Conservation (phyloP, 1,139 yeast species). For the Candida labiduridarum region DNA sequence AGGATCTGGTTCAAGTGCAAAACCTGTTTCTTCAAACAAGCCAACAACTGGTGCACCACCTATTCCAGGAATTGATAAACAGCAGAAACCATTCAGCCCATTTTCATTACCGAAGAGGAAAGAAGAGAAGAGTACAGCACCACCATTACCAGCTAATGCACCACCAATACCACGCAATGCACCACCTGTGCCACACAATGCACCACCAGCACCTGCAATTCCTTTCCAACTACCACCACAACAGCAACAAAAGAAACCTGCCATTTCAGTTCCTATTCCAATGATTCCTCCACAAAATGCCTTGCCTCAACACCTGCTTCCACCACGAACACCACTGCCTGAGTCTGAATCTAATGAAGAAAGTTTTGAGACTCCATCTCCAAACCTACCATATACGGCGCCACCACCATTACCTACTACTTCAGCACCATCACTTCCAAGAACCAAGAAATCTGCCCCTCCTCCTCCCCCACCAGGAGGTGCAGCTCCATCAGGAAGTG, state of each 20-base stretch:
- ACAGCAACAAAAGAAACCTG: neutral
- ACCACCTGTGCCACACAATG: conserved; percentile 16
- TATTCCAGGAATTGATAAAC: conserved; percentile 6
- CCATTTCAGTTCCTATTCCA: conserved; percentile 5
- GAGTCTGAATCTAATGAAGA: conserved; percentile 2
- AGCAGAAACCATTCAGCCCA: conserved; percentile 5
- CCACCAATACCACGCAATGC: conserved; percentile 17
- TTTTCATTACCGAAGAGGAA: conserved; percentile 14
- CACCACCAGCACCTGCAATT: conserved; percentile 17
- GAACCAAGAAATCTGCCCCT: conserved; percentile 29
- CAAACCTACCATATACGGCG: conserved; percentile 15
- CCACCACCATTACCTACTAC: conserved; percentile 23
- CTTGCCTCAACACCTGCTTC: conserved; percentile 1
- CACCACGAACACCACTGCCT: conserved; percentile 12
- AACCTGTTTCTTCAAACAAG: conserved; percentile 12
- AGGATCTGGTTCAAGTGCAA: conserved; percentile 21
- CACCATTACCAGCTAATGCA: conserved; percentile 12
- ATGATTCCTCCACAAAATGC: conserved; percentile 9
- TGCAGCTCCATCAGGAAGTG: conserved; percentile 5
- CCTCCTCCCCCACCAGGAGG: conserved; percentile 28
- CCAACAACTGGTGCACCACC: conserved; percentile 2
- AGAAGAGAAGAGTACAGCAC: conserved; percentile 10
- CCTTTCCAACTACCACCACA: conserved; percentile 13
- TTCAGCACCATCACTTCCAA: conserved; percentile 18
- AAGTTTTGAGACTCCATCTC: conserved; percentile 14